Percentiles rank a stretch among this genome's conserved stretches.
Conservation (phyloP, 2,329 filamentous ascomycete species). For the Orbilia ellipsospora region DNA sequence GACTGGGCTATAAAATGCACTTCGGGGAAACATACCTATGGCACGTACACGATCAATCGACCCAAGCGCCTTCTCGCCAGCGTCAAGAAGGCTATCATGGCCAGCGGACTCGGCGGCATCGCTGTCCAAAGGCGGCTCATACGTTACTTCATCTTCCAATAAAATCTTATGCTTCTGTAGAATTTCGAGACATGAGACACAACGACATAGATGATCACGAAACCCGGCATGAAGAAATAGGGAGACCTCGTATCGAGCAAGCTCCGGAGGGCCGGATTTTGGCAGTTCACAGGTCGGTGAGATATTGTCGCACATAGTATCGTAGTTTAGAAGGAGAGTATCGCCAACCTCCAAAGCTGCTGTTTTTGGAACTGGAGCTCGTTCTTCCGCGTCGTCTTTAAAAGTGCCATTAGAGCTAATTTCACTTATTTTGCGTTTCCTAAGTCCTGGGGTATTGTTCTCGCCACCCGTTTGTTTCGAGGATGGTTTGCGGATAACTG, state of each 20-base stretch:
- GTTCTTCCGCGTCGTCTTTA: constrained; percentile 3
- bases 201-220: constrained; percentile 84
- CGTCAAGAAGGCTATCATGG: constrained; percentile 85
- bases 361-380: neutral
- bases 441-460: constrained; percentile 32
- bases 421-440: constrained; percentile 50
- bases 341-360: neutral
- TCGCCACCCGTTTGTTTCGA: neutral
- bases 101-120: constrained; percentile 71
- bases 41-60: constrained; percentile 92
- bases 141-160: constrained; percentile 91
- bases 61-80: constrained; percentile 89
- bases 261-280: constrained; percentile 54
- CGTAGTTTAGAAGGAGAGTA: no score
- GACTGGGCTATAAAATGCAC: neutral
- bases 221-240: constrained; percentile 85
- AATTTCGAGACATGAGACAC: constrained; percentile 79
- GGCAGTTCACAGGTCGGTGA: constrained; percentile 17
- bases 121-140: constrained; percentile 83
- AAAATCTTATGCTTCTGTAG: constrained; percentile 80
- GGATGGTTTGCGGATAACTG: constrained; percentile 68
- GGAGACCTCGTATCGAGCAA: constrained; percentile 68
- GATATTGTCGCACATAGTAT: neutral
- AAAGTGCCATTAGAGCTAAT: constrained; percentile 10
- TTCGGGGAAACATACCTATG: constrained; percentile 66